Evolutionary conservation across 2,329 filamentous ascomycete genomes (phyloP), one percentile per base, ranked within the genome.

Genomic region (Laburnicola sp.): DNA sequence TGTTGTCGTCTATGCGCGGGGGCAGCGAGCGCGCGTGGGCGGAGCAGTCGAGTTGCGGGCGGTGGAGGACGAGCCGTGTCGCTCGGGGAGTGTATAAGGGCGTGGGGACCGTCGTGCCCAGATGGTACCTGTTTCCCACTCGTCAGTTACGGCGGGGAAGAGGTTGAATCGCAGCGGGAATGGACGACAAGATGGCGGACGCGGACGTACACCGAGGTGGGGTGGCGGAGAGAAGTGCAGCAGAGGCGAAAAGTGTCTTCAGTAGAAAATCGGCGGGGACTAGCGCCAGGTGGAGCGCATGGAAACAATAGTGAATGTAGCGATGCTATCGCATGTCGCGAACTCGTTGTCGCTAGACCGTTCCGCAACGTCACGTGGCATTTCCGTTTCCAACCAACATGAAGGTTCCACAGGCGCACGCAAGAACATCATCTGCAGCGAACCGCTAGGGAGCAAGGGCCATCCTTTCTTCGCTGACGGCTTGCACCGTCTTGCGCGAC

Each of bases 251-350:
- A 58, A 47, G 51, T 60, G 60, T 68, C 67, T 71, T 69, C 70
- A 66, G 66, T 57, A 60, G 54, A 45, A 58, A 58, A 54, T 48
- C 46, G 59, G 44, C 35, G 31, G 50, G 38, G 51, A 34, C 56
- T 53, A 51, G 58, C 54, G 57, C 65, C 63, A 63, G 65, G 50
- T 56, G 60, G 57, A 59, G 63, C 56, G 65, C 60, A 54, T 60
- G 51, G 53, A 62, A 72, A 72, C 65, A 72, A 72, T 72, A 72
- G 64, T 64, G 62, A 66, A 60, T 58, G 63, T 70, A 70, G 67
- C 44, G 64, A 69, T 70, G 67, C 63, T 64, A 58, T 63, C 26
- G 54, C 54, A 41, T 39, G 51, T 46, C 52, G 42, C 49, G 51
- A 59, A 50, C 40, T 45, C n/a, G 31, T 25, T 11, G 45, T 28